phyloP scores from a whole-genome alignment of 805 yeast genomes.

The Cyberlindnera suaveolens region DNA sequence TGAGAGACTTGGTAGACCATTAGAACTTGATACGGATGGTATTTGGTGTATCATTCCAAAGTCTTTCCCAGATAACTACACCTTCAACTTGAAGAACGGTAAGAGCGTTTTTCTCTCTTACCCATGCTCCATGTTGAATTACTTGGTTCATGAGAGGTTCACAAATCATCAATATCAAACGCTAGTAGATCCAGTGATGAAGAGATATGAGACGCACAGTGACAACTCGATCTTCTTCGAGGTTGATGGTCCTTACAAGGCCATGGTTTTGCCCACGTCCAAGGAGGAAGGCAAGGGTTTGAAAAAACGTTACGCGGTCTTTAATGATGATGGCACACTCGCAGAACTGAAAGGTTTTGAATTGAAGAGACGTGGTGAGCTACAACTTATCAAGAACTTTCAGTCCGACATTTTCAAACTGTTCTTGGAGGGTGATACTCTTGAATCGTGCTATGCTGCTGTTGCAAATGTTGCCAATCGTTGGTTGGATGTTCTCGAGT shows the following conservation, averaged over 20 bases:
- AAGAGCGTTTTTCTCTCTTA: slow-evolving; percentile 74
- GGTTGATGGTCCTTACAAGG: slow-evolving; percentile 97
- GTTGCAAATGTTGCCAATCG: slow-evolving; percentile 92
- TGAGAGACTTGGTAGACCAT: slow-evolving; percentile 89
- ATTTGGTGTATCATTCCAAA: slow-evolving; percentile 97
- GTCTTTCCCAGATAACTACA: slow-evolving; percentile 86
- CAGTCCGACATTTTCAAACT: slow-evolving; percentile 91
- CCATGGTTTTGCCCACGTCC: slow-evolving; percentile 95
- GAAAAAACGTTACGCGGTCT: slow-evolving; percentile 95
- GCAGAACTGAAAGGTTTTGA: slow-evolving; percentile 98
- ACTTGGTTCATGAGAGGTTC: slow-evolving; percentile 82
- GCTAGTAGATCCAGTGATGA: slow-evolving; percentile 59
- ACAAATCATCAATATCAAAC: slow-evolving; percentile 95
- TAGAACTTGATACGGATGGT: slow-evolving; percentile 98
- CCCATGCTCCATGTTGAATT: slow-evolving; percentile 95
- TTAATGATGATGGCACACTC: slow-evolving; percentile 86
- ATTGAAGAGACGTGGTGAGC: slow-evolving; percentile 92
- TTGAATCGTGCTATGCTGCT: slow-evolving; percentile 76
- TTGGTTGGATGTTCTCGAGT: slow-evolving; percentile 91
- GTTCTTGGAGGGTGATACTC: slow-evolving; percentile 76
- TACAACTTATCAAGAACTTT: slow-evolving; percentile 87
- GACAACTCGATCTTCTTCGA: slow-evolving; percentile 96
- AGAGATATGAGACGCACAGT: slow-evolving; percentile 68
- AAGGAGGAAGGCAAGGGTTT: slow-evolving; percentile 96
- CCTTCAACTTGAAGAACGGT: slow-evolving; percentile 68